Evolutionary conservation across 1,284 basidiomycete species (phyloP).

Genomic region (Naganishia sp.): DNA sequence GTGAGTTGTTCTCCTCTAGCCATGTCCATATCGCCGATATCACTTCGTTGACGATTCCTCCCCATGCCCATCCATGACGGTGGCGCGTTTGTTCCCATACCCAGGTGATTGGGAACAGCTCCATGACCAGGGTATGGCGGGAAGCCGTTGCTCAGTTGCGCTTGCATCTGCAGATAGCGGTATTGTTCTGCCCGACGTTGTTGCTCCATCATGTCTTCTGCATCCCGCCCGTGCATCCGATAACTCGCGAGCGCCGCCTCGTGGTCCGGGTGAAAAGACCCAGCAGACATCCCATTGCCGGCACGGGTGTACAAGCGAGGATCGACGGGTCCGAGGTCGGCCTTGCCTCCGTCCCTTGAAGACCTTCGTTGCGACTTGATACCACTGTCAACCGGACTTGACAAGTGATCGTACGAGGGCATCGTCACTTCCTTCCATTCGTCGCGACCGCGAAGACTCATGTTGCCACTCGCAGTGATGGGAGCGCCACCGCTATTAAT

Average conservation of each 20-base stretch:
- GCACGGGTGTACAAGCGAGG: constrained; percentile 13
- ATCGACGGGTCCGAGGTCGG: constrained; percentile 10
- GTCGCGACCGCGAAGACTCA: constrained; percentile 33
- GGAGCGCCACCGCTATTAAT: constrained; percentile 14
- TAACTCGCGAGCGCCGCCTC: not conserved
- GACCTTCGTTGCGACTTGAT: not conserved
- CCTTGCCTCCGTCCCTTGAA: not conserved
- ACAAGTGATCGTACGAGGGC: constrained; percentile 16
- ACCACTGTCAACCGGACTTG: not conserved
- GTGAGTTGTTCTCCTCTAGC: constrained; percentile 13
- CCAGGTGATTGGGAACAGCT: not conserved
- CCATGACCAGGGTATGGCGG: not conserved
- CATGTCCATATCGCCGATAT: constrained; percentile 9
- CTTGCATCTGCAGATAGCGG: constrained; percentile 22
- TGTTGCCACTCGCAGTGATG: constrained; percentile 25
- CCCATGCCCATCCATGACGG: constrained; percentile 25
- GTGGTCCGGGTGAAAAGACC: constrained; percentile 9
- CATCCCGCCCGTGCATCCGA: constrained; percentile 10
- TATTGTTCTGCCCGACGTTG: constrained; percentile 26
- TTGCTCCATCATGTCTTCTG: constrained; percentile 26
- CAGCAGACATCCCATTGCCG: not conserved
- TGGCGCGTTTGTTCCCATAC: not conserved
- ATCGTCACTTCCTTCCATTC: constrained; percentile 33
- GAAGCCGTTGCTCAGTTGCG: not conserved
- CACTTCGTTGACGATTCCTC: constrained; percentile 23